Base-by-base conservation (phyloP, 257 asterid species). In the Solanum ossicruentum region DNA sequence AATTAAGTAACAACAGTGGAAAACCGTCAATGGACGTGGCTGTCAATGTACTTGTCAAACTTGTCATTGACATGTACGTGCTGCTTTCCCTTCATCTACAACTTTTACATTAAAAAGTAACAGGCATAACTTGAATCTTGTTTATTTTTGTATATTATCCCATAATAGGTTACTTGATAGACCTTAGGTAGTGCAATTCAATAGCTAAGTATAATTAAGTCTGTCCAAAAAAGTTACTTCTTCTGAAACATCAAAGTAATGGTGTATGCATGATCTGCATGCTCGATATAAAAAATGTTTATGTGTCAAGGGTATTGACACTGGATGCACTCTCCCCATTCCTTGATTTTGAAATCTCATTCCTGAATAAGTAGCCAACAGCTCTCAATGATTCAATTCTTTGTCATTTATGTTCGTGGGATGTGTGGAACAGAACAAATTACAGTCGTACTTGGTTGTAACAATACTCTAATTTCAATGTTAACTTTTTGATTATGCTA, bases 11-110 rank as follows among this genome's bases (percentile, higher is more conserved):
- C 51, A 88, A 92, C 83, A 89, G 90, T 89, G 99, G 99, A 88
- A 97, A 88, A 86, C 98, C 99, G 73, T 91, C 98, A 16, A 95
- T 97, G 94, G 99, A 97, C 85, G 99, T 92, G 85, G 98, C 99
- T 83, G 95, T 91, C 88, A 97, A 98, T 92, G 99, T 97, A 87
- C 99, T 97, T 73, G 98, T 97, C 86, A 97, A 97, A 90, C 98
- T 97, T 86, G 92, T 97, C 84, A 97, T 97, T 85, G 99, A 97
- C 95, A 97, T 97, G 99, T 95, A 93, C 54, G 99, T 65, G 90
- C 87, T 88, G 83, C 86, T 81, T 52, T 82, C 65, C 65, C 43
- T 78, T 26, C 49, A 78, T 78, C 63, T 78, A 78, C 2, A 52
- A 5, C 83, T 52, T 78, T 52, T 78, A 10, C 49, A 77, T 23